Evolutionary conservation across 768 basidiomycete species (phyloP).

Genomic region (Hypholoma fasciculare): DNA sequence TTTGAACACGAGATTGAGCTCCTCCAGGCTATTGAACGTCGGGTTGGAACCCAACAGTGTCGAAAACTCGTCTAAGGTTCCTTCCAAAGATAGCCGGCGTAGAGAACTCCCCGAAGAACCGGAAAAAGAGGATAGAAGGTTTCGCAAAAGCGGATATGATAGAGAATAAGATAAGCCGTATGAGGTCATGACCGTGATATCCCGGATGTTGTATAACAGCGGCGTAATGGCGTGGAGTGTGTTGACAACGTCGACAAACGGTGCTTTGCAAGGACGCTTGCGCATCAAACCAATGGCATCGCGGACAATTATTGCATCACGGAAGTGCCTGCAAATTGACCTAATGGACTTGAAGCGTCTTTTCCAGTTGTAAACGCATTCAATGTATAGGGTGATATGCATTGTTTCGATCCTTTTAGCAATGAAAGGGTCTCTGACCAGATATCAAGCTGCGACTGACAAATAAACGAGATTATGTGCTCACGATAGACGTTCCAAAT

Average conservation of each 20-base stretch:
- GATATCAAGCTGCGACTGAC: too few relatives aligned
- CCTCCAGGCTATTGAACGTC: conserved; percentile 27
- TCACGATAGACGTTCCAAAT: conserved; percentile 1
- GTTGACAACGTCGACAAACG: conserved; percentile 25
- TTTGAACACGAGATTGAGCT: conserved; percentile 40
- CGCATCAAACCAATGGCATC: conserved; percentile 3
- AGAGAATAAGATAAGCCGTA: conserved; percentile 27
- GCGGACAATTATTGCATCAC: background rate
- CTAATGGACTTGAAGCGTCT: background rate
- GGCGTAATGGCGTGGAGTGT: conserved; percentile 29
- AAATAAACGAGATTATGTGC: background rate
- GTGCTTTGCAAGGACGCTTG: background rate
- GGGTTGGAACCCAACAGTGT: conserved; percentile 32
- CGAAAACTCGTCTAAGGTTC: conserved; percentile 33
- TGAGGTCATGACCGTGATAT: conserved; percentile 33
- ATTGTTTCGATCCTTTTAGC: conserved; percentile 4
- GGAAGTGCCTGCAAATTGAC: background rate
- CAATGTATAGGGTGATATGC: conserved; percentile 4
- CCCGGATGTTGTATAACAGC: conserved; percentile 27
- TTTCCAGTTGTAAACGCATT: background rate
- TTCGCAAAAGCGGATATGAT: conserved; percentile 23
- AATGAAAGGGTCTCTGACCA: background rate
- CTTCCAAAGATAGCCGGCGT: conserved; percentile 34
- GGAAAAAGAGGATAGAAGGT: conserved; percentile 39
- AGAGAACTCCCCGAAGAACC: conserved; percentile 35